Conservation (phyloP, 306 rosid species). For the Vigna unguiculata region DNA sequence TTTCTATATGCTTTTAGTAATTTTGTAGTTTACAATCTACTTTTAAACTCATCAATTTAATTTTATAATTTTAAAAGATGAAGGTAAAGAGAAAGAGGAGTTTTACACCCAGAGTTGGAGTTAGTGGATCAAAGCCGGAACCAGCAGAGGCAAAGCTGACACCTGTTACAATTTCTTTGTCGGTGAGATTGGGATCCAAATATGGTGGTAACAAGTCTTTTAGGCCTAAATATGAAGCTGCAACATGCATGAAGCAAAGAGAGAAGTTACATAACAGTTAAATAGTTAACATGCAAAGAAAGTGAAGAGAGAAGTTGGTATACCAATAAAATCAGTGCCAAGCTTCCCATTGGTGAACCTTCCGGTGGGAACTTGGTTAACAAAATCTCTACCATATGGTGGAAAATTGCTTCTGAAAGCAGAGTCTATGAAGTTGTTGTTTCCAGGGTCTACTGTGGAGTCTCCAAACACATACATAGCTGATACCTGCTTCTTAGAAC, state of each 20-base stretch:
- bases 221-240: constrained; percentile 69
- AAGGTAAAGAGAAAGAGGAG: constrained; percentile 6
- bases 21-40: no score
- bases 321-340: constrained; percentile 68
- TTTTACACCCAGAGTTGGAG: constrained; percentile 57
- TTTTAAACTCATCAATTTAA: no score
- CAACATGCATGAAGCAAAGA: neutral
- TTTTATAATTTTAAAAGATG: neutral
- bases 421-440: constrained; percentile 60
- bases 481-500: constrained; percentile 41
- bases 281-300: neutral
- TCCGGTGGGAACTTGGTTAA: constrained; percentile 62
- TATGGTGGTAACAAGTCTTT: constrained; percentile 72
- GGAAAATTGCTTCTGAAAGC: constrained; percentile 61
- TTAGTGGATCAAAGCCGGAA: constrained; percentile 82
- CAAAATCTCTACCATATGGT: constrained; percentile 72
- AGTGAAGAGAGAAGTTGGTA: neutral
- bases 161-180: constrained; percentile 62
- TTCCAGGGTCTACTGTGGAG: constrained; percentile 86
- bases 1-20: no score
- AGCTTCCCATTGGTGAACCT: constrained; percentile 81
- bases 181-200: constrained; percentile 63
- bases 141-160: constrained; percentile 87
- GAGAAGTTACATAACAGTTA: neutral
- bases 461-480: constrained; percentile 77